Evolutionary conservation across 805 yeast genomes (phyloP).

Genomic region (Brettanomyces sp.): DNA sequence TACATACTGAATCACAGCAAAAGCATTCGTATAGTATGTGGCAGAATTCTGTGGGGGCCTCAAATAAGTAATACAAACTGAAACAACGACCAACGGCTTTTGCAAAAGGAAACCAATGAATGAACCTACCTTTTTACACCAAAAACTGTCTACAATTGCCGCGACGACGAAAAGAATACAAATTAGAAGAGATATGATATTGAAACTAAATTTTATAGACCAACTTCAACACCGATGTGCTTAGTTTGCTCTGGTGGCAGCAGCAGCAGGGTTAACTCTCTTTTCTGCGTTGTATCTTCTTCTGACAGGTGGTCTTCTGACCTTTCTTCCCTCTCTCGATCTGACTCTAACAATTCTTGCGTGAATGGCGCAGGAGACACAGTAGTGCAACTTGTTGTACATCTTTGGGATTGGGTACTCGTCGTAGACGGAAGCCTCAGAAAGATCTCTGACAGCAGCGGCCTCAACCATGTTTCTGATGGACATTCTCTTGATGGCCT

Average conservation of each 20-base stretch:
- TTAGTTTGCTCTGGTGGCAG: slow-evolving; percentile 79
- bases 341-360: slow-evolving; percentile 99
- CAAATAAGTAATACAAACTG: too few species aligned
- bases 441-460: slow-evolving; percentile 99
- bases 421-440: slow-evolving; percentile 98
- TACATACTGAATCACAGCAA: too few species aligned
- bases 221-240: slow-evolving; percentile 3
- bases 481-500: slow-evolving; percentile 99
- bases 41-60: too few species aligned
- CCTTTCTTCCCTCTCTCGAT: slow-evolving; percentile 97
- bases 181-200: not conserved
- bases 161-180: not conserved
- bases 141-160: too few species aligned
- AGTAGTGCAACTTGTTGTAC: slow-evolving; percentile 99
- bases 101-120: too few species aligned
- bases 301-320: slow-evolving; percentile 98
- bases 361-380: slow-evolving; percentile 99
- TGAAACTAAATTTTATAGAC: not conserved
- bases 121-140: too few species aligned
- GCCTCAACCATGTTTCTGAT: slow-evolving; percentile 99
- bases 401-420: slow-evolving; percentile 99
- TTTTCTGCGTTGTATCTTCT: slow-evolving; percentile 96
- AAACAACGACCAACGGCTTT: too few species aligned
- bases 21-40: too few species aligned
- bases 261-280: slow-evolving; percentile 94